These are phyloP conservation scores for Entrophospora sp. DNA, from an alignment of 192 early-diverging fungal species.

Conservation along the genomic window DNA sequence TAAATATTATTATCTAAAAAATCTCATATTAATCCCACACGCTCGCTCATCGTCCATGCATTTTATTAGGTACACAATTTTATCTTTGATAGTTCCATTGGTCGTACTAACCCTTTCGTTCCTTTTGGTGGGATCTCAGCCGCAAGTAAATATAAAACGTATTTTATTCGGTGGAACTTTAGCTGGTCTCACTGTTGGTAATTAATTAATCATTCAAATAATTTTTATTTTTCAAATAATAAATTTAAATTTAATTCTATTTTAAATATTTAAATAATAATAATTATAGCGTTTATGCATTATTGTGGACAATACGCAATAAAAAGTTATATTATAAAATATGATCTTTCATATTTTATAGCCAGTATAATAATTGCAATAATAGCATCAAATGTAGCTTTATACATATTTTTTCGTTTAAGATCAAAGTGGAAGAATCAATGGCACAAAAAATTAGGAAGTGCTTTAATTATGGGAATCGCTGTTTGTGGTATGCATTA, in stretches of 20 bases:
- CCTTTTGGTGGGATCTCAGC: slow-evolving; percentile 24
- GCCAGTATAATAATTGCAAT: slow-evolving; percentile 34
- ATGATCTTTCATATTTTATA: slow-evolving; percentile 20
- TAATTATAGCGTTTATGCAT: slow-evolving; percentile 27
- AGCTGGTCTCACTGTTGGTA: slow-evolving; percentile 24
- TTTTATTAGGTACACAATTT: slow-evolving; percentile 26
- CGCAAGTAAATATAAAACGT: slow-evolving; percentile 24
- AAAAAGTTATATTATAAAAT: slow-evolving; percentile 21
- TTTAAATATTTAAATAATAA: background rate
- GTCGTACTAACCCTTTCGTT: slow-evolving; percentile 28
- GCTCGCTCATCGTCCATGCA: too few relatives aligned
- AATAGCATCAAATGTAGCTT: slow-evolving; percentile 27
- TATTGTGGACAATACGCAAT: slow-evolving; percentile 35
- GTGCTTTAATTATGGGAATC: slow-evolving; percentile 34
- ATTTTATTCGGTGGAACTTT: slow-evolving; percentile 28
- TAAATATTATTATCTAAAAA: background rate
- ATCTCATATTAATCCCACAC: too few relatives aligned
- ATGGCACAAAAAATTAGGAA: slow-evolving; percentile 34
- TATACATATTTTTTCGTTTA: slow-evolving; percentile 41
- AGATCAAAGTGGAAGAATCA: slow-evolving; percentile 35
- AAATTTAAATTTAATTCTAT: background rate
- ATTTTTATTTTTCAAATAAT: background rate
- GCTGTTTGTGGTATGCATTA: slow-evolving; percentile 40
- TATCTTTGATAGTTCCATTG: slow-evolving; percentile 25
- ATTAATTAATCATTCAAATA: background rate